A percentile compares a stretch with the other conserved stretches of the same genome.
Evolutionary conservation across 441 rosid genomes (phyloP).

Genomic region (Theobroma grandiflorum): DNA sequence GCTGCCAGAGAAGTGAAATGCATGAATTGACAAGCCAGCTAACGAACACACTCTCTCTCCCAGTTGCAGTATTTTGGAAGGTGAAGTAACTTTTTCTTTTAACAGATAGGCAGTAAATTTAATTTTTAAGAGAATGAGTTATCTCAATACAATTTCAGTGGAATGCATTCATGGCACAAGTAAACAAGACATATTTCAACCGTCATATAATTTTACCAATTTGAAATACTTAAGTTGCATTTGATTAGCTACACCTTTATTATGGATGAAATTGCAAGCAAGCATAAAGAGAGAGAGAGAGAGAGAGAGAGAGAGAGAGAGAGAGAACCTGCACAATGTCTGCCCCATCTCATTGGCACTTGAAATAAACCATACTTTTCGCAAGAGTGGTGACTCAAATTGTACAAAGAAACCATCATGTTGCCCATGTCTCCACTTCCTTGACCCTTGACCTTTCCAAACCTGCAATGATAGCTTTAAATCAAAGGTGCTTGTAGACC

Average conservation of each 20-base stretch:
- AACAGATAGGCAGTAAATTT: not conserved
- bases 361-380: slow-evolving; percentile 88
- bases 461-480: slow-evolving; percentile 55
- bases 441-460: slow-evolving; percentile 98
- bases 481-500: slow-evolving; percentile 19
- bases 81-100: not conserved
- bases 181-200: not conserved
- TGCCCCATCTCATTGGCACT: slow-evolving; percentile 82
- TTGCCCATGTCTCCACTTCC: slow-evolving; percentile 95
- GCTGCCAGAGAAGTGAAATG: not conserved
- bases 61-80: not conserved
- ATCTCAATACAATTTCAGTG: slow-evolving; percentile 5
- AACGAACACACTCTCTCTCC: not conserved
- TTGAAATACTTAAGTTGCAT: slow-evolving; percentile 6
- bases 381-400: slow-evolving; percentile 70
- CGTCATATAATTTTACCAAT: not conserved
- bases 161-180: not conserved
- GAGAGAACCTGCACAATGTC: slow-evolving; percentile 77
- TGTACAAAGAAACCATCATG: slow-evolving; percentile 95
- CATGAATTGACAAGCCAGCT: not conserved
- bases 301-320: slow-evolving; percentile 28
- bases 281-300: slow-evolving; percentile 9
- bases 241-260: not conserved
- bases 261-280: slow-evolving; percentile 6
- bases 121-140: not conserved